A percentile compares a stretch with the other conserved stretches of the same genome.
Evolutionary conservation across 305 asterid genomes (phyloP).

Genomic region (Withania somnifera): DNA sequence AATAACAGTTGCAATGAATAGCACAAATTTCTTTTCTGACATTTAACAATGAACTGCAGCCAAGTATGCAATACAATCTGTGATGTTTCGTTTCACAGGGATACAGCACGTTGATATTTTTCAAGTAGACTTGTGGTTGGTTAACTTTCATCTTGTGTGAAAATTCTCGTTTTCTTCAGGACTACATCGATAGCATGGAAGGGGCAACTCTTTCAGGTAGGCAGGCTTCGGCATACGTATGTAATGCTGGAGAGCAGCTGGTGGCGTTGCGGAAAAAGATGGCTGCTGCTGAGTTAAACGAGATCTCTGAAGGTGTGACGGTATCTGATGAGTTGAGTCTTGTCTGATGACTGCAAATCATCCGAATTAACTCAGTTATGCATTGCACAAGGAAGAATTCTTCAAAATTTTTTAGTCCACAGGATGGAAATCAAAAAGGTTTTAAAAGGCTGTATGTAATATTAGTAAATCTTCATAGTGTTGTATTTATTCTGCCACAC

Average conservation of each 20-base stretch:
- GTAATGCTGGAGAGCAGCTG: slow-evolving; percentile 73
- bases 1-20: not conserved
- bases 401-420: not conserved
- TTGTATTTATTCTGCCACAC: not conserved
- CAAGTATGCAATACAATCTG: not conserved
- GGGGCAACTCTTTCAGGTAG: slow-evolving; percentile 96
- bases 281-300: slow-evolving; percentile 13
- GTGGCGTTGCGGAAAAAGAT: slow-evolving; percentile 45
- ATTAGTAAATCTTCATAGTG: not conserved
- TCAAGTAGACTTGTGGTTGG: not conserved
- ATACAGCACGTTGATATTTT: not conserved
- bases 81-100: not conserved
- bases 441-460: not conserved
- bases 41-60: not conserved
- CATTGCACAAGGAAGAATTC: not conserved
- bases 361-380: not conserved
- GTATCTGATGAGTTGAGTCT: slow-evolving; percentile 47
- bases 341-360: slow-evolving; percentile 21
- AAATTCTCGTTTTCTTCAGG: slow-evolving; percentile 34
- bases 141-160: not conserved
- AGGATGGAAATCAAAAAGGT: not conserved
- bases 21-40: not conserved
- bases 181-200: slow-evolving; percentile 98
- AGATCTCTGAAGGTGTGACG: slow-evolving; percentile 14
- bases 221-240: slow-evolving; percentile 79